phyloP scores from a whole-genome alignment of 345 rosid species.

The Brassica juncea region DNA sequence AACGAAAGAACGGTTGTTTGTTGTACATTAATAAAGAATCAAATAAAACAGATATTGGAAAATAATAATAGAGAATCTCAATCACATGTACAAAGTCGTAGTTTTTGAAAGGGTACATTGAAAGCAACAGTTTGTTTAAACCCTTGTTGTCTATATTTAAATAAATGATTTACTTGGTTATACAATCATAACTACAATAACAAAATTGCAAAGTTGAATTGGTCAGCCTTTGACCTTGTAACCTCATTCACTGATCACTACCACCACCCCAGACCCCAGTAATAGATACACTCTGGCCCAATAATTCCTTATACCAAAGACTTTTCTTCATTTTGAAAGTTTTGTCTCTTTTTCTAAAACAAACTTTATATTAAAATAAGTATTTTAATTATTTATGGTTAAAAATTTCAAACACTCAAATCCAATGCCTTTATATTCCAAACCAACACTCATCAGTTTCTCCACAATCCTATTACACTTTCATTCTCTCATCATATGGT shows the following conservation, averaged over 20 bases:
- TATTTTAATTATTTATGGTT: constrained; percentile 41
- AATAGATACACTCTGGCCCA: constrained; percentile 18
- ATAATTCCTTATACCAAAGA: constrained; percentile 57
- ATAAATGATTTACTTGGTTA: background rate
- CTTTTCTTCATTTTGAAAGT: constrained; percentile 40
- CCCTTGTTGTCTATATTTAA: constrained; percentile 5
- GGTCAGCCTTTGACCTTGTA: constrained; percentile 70
- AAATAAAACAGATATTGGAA: background rate
- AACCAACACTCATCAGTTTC: constrained; percentile 33
- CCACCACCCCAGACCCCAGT: constrained; percentile 11
- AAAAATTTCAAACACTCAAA: constrained; percentile 47
- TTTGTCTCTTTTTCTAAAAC: background rate
- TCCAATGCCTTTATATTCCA: constrained; percentile 40
- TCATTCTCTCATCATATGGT: constrained; percentile 31
- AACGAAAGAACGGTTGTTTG: background rate
- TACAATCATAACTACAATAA: background rate
- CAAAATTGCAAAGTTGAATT: constrained; percentile 44
- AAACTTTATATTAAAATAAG: background rate
- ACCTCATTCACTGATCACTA: constrained; percentile 20
- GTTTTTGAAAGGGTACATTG: constrained; percentile 27
- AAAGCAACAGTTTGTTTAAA: constrained; percentile 22
- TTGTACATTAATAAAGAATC: constrained; percentile 16
- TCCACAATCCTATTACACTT: constrained; percentile 26
- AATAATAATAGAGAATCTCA: constrained; percentile 22
- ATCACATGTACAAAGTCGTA: constrained; percentile 37